These are phyloP conservation scores for Dactylonectria estremocensis DNA, from an alignment of 2,329 filamentous ascomycete species.

Conservation along the genomic window DNA sequence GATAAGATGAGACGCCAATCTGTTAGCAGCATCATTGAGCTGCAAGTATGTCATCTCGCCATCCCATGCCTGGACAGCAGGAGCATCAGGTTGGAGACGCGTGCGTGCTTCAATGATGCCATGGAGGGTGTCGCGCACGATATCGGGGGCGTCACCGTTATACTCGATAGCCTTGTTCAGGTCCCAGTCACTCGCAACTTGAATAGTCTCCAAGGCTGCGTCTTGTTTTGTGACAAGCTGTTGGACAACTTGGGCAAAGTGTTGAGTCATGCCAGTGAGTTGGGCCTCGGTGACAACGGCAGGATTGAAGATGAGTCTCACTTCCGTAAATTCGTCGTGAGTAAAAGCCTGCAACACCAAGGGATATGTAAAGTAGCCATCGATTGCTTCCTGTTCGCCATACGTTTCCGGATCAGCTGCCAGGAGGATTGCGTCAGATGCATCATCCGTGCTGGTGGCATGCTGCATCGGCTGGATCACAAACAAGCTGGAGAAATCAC, in stretches of 20 bases:
- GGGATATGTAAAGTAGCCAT: slow-evolving; percentile 16
- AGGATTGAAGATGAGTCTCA: slow-evolving; percentile 6
- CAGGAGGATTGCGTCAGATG: background rate
- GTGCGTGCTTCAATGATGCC: slow-evolving; percentile 32
- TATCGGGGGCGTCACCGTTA: slow-evolving; percentile 4
- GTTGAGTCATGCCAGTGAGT: slow-evolving; percentile 2
- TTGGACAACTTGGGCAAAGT: background rate
- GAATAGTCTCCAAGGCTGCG: background rate
- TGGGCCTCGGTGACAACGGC: background rate
- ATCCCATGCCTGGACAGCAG: slow-evolving; percentile 44
- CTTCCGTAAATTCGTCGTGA: background rate
- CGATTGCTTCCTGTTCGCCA: slow-evolving; percentile 4
- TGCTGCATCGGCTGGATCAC: slow-evolving; percentile 43
- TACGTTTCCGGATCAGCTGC: background rate
- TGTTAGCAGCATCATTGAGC: slow-evolving; percentile 22
- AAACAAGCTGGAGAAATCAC: slow-evolving; percentile 49
- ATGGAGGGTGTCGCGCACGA: slow-evolving; percentile 34
- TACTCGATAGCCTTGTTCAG: slow-evolving; percentile 2
- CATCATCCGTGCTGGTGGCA: background rate
- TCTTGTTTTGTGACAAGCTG: slow-evolving; percentile 1
- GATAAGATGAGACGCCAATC: slow-evolving; percentile 25
- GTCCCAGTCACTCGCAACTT: slow-evolving; percentile 6
- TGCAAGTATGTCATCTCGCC: slow-evolving; percentile 41
- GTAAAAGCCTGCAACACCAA: slow-evolving; percentile 12
- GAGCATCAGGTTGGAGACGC: slow-evolving; percentile 19